A percentile compares a stretch with the other conserved stretches of the same genome.
Conservation (phyloP, 2,329 filamentous ascomycete species). For the Aureobasidium mangrovei region DNA sequence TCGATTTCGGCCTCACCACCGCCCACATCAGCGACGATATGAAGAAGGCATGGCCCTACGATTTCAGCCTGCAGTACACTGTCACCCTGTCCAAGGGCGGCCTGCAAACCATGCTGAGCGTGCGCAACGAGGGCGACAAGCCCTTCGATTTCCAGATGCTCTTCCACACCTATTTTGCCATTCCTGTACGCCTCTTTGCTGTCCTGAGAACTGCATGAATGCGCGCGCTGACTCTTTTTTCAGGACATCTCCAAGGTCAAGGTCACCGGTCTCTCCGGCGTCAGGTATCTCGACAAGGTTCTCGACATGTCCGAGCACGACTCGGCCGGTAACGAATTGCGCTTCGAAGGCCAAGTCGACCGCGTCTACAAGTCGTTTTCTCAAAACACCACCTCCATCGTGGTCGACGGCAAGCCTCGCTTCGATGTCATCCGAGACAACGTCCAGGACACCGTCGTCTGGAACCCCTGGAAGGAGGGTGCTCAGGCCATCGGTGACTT, state of each 20-base stretch:
- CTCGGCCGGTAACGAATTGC: conserved; percentile 55
- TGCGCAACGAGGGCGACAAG: conserved; percentile 76
- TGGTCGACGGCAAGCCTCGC: conserved; percentile 52
- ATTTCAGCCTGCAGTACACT: conserved; percentile 87
- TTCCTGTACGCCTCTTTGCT: conserved; percentile 52
- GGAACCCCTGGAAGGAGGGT: conserved; percentile 94
- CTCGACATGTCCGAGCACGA: conserved; percentile 54
- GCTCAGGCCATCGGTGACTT: conserved; percentile 77
- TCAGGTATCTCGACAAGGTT: conserved; percentile 78
- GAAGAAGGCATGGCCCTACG: conserved; percentile 69
- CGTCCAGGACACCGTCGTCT: conserved; percentile 80
- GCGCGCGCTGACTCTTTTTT: neutral
- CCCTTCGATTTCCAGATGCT: conserved; percentile 87
- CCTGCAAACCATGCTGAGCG: conserved; percentile 71
- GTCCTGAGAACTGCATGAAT: neutral
- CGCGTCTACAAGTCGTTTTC: conserved; percentile 67
- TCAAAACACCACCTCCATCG: conserved; percentile 55
- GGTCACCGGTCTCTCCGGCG: conserved; percentile 66
- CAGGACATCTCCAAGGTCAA: conserved; percentile 71
- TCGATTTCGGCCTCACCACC: conserved; percentile 86
- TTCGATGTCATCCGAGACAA: conserved; percentile 77
- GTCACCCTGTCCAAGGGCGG: conserved; percentile 70
- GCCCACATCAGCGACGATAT: conserved; percentile 60
- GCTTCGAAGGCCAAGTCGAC: conserved; percentile 73
- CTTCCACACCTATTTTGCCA: conserved; percentile 79